A percentile compares a stretch with the other conserved stretches of the same genome.
Conservation (phyloP, 441 rosid species). For the Arabidopsis lyrata region DNA sequence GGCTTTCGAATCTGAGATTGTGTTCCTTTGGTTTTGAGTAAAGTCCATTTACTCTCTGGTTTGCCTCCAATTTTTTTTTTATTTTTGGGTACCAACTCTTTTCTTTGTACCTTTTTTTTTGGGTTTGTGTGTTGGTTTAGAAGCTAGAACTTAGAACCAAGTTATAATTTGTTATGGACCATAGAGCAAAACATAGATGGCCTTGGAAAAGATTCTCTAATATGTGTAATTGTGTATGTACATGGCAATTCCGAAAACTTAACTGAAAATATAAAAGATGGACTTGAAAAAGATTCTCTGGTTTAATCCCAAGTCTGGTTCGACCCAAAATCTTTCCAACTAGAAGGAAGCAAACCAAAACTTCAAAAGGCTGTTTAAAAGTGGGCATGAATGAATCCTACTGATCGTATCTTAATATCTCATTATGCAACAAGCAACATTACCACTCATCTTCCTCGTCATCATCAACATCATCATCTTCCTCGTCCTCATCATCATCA, state of each 20-base stretch:
- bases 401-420: not conserved
- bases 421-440: not conserved
- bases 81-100: not conserved
- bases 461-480: not conserved
- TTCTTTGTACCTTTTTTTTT: too few species aligned
- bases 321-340: too few species aligned
- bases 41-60: conserved; percentile 1
- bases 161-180: not conserved
- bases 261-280: not conserved
- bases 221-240: conserved; percentile 21
- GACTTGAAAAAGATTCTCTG: not conserved
- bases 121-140: not conserved
- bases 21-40: conserved; percentile 25
- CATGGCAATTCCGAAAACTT: conserved; percentile 8
- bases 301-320: too few species aligned
- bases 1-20: conserved; percentile 17
- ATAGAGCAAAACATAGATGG: not conserved
- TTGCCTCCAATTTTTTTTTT: not conserved
- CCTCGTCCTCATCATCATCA: not conserved
- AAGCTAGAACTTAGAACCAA: not conserved
- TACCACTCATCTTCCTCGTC: not conserved
- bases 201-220: not conserved
- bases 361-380: not conserved
- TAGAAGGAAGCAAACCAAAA: not conserved
- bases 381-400: not conserved